Conservation (phyloP, 2,329 filamentous ascomycete genomes). For the Cytospora paraplurivora region DNA sequence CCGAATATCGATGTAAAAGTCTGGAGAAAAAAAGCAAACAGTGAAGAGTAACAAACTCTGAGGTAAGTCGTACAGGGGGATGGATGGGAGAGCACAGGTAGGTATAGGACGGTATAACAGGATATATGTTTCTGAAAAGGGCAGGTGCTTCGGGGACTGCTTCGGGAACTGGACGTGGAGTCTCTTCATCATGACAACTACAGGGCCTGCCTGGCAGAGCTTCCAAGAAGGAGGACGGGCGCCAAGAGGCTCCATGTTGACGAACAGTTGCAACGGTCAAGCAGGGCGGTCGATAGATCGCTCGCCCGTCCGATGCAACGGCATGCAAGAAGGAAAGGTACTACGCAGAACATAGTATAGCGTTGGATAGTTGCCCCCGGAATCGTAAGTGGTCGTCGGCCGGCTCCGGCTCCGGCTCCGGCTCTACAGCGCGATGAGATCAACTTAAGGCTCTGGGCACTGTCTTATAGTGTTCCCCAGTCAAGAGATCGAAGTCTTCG, state of each 20-base stretch:
- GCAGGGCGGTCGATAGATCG: not conserved
- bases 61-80: not conserved
- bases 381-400: not conserved
- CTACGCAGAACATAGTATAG: not conserved
- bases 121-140: slow-evolving; percentile 15
- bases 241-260: not conserved
- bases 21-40: not conserved
- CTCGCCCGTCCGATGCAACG: not conserved
- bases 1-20: slow-evolving; percentile 10
- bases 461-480: not conserved
- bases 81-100: not conserved
- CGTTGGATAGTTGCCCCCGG: not conserved
- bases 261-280: not conserved
- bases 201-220: slow-evolving; percentile 1
- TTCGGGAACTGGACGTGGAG: slow-evolving; percentile 8
- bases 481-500: not conserved
- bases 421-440: not conserved
- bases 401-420: not conserved
- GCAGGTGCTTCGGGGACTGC: slow-evolving; percentile 19
- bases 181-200: slow-evolving; percentile 17
- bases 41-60: slow-evolving; percentile 9
- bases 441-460: not conserved
- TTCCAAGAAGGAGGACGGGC: not conserved
- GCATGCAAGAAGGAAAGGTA: not conserved
- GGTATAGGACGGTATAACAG: not conserved